Evolutionary conservation across 208 protist species (phyloP), one percentile per base, ranked within the genome.

Genomic region (Acanthamoeba castellanii): DNA sequence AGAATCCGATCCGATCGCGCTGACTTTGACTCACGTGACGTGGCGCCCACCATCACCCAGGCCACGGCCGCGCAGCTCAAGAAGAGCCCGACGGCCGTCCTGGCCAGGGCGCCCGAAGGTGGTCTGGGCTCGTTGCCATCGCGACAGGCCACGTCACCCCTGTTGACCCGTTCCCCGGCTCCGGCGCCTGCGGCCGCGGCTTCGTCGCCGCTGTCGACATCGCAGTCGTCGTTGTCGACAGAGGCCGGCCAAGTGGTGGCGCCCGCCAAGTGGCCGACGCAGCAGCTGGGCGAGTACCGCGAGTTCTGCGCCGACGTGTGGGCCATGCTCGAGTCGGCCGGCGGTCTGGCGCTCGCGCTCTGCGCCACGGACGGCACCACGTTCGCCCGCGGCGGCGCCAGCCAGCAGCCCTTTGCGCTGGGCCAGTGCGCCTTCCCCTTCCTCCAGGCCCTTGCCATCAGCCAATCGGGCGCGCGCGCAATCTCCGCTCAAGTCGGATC

Each of bases 371-470:
- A 74, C 30, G 66, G 66, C 27, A 34, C 30, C 13, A 27, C 27
- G 13, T 74, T 74, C 27, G 20, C 66, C 66, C 66, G 66, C 66
- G 66, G 66, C 30, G 66, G 13, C 11, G 52, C 11, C 30, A 22
- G 13, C 20, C 66, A 34, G 22, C 66, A 22, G 66, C 66, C 66
- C 7, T 8, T 74, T 22, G 66, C 66, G 20, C 66, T 74, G 66
- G 66, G 66, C 66, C 66, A 74, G 66, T 74, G 66, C 30, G 66
- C 66, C 13, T 74, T 74, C 66, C 66, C 66, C 20, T 74, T 74
- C 66, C 8, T 74, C 27, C 66, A 74, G 66, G 66, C 66, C 66
- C 20, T 74, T 22, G 66, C 22, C 20, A 27, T 74, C 66, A 74
- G 66, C 66, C 66, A 74, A 34, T 11, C 27, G 66, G 66, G 66